A percentile compares a stretch with the other conserved stretches of the same genome.
Evolutionary conservation across 2,329 filamentous ascomycete genomes (phyloP).

Genomic region (Neodidymelliopsis sp.): DNA sequence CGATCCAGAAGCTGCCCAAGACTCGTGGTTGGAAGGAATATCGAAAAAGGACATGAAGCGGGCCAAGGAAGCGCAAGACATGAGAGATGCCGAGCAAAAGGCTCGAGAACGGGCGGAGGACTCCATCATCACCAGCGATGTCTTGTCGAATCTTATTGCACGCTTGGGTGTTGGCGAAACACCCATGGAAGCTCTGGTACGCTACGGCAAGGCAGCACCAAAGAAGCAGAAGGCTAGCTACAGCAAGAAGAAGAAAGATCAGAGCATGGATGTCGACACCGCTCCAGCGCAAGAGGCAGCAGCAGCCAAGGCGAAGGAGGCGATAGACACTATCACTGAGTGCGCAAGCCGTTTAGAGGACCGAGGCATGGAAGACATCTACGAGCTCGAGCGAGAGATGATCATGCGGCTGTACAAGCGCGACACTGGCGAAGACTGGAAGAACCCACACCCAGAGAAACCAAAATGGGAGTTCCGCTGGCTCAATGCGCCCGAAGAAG

Average conservation of each 20-base stretch:
- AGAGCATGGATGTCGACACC: slow-evolving; percentile 74
- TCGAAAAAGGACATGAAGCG: slow-evolving; percentile 93
- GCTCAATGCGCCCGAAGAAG: slow-evolving; percentile 84
- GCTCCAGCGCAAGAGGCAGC: slow-evolving; percentile 68
- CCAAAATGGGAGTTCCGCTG: slow-evolving; percentile 89
- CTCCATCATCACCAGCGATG: slow-evolving; percentile 73
- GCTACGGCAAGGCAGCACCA: slow-evolving; percentile 71
- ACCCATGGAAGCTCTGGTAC: slow-evolving; percentile 82
- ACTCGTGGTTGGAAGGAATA: slow-evolving; percentile 89
- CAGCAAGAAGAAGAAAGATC: slow-evolving; percentile 52
- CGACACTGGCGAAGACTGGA: slow-evolving; percentile 89
- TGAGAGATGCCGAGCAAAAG: slow-evolving; percentile 78
- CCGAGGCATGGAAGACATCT: slow-evolving; percentile 86
- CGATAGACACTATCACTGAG: slow-evolving; percentile 84
- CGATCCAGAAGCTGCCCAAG: slow-evolving; percentile 89
- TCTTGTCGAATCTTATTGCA: slow-evolving; percentile 75
- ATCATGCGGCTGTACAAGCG: slow-evolving; percentile 82
- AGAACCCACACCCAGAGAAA: slow-evolving; percentile 56
- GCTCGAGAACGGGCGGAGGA: slow-evolving; percentile 78
- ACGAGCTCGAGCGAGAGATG: slow-evolving; percentile 84
- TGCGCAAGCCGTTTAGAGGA: slow-evolving; percentile 87
- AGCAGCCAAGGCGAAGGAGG: slow-evolving; percentile 72
- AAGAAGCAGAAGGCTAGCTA: slow-evolving; percentile 58
- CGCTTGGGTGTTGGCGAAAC: slow-evolving; percentile 83
- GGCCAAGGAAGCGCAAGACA: slow-evolving; percentile 86